Conservation (phyloP, 2,329 filamentous ascomycete species). For the Rhynchosporium agropyri region DNA sequence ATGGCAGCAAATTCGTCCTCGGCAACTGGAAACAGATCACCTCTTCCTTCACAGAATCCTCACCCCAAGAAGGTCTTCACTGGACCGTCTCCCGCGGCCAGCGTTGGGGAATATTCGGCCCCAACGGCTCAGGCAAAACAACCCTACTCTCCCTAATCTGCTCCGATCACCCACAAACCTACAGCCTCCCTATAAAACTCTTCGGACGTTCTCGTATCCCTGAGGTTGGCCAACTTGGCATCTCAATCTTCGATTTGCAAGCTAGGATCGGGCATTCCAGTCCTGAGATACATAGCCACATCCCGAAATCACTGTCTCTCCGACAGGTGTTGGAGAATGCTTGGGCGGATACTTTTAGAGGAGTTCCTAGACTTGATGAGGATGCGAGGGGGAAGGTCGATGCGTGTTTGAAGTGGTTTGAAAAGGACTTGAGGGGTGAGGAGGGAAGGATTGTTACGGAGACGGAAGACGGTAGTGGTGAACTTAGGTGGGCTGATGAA, state of each 20-base stretch:
- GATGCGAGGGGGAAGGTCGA: slow-evolving; percentile 64
- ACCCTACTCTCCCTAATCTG: slow-evolving; percentile 90
- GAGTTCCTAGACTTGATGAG: slow-evolving; percentile 64
- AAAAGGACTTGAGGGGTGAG: slow-evolving; percentile 65
- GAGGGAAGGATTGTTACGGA: slow-evolving; percentile 18
- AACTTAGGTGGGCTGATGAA: slow-evolving; percentile 64
- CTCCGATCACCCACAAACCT: slow-evolving; percentile 94
- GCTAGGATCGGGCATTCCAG: slow-evolving; percentile 88
- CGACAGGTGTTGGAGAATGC: slow-evolving; percentile 79
- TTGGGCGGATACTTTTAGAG: slow-evolving; percentile 85
- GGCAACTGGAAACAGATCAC: slow-evolving; percentile 74
- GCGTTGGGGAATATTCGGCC: slow-evolving; percentile 89
- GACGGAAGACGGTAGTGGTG: slow-evolving; percentile 17
- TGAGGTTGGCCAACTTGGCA: slow-evolving; percentile 64
- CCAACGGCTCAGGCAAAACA: slow-evolving; percentile 95
- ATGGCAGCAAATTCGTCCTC: slow-evolving; percentile 75
- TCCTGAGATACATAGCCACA: slow-evolving; percentile 91
- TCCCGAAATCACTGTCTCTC: slow-evolving; percentile 76
- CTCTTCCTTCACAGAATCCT: slow-evolving; percentile 44
- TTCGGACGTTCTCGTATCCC: slow-evolving; percentile 84
- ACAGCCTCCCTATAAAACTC: slow-evolving; percentile 81
- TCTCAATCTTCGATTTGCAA: slow-evolving; percentile 93
- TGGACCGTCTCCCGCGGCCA: slow-evolving; percentile 85
- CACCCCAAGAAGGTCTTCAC: slow-evolving; percentile 63
- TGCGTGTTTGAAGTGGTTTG: slow-evolving; percentile 75